Conservation (phyloP, 768 basidiomycete species). For the Boletus rubropictus region DNA sequence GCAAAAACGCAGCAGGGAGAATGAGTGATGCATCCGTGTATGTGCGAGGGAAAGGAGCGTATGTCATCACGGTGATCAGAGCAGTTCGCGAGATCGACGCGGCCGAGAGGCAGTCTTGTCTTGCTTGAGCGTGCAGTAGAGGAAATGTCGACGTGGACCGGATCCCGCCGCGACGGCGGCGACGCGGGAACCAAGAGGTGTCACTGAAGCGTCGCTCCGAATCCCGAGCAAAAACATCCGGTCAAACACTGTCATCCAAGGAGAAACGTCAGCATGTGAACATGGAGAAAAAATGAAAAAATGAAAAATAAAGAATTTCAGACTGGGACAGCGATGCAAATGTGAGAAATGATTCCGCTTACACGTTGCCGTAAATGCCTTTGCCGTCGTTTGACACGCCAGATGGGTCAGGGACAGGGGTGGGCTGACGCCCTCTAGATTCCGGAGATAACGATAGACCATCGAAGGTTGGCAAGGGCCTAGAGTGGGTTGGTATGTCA, state of each 20-base stretch:
- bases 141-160: conserved; percentile 78
- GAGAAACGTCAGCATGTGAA: neutral
- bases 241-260: conserved; percentile 62
- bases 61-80: neutral
- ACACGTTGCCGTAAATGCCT: conserved; percentile 84
- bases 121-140: conserved; percentile 71
- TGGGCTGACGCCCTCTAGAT: conserved; percentile 86
- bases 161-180: conserved; percentile 53
- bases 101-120: conserved; percentile 45
- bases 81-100: conserved; percentile 38
- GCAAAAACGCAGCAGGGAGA: too few relatives aligned
- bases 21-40: too few relatives aligned
- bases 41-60: neutral
- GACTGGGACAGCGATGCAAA: too few relatives aligned
- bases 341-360: conserved; percentile 15
- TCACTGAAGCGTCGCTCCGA: conserved; percentile 61
- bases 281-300: neutral
- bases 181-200: conserved; percentile 55
- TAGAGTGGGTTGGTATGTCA: conserved; percentile 18
- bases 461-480: conserved; percentile 86
- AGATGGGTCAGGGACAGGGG: conserved; percentile 82
- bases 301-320: too few relatives aligned
- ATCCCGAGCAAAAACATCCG: conserved; percentile 85
- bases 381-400: conserved; percentile 83
- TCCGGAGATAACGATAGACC: conserved; percentile 87